Conservation (phyloP, 179 eudicot genomes). For the Patellifolia procumbens region DNA sequence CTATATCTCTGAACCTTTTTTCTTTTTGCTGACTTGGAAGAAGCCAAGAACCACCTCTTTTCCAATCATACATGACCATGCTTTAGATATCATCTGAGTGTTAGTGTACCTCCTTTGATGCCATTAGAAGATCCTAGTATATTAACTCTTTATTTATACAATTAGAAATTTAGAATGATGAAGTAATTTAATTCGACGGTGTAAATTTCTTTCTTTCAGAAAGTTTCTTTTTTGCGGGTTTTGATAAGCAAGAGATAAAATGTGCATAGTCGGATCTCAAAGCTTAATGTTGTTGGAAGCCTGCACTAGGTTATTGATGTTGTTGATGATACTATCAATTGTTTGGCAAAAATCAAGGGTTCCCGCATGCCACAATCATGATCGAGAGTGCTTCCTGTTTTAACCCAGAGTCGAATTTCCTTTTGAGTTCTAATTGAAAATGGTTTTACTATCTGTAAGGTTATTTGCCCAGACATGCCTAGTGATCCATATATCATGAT, state of each 20-base stretch:
- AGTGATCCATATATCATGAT: not conserved
- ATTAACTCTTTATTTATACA: not conserved
- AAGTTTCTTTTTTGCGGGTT: not conserved
- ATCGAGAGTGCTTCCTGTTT: not conserved
- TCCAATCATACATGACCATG: not conserved
- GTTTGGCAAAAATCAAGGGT: no score
- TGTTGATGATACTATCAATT: not conserved
- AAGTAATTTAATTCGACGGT: not conserved
- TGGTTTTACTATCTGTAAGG: not conserved
- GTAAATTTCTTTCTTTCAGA: not conserved
- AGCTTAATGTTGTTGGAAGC: no score
- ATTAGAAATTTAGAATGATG: no score
- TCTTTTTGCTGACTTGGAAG: not conserved
- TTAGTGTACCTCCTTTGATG: not conserved
- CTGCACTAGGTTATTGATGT: not conserved
- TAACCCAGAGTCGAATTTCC: not conserved
- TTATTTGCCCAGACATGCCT: not conserved
- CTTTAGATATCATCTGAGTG: not conserved
- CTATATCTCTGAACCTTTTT: slow-evolving; percentile 3
- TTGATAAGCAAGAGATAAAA: not conserved
- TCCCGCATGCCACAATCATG: not conserved
- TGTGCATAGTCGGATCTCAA: no score
- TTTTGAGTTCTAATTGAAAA: not conserved
- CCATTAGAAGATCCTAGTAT: not conserved
- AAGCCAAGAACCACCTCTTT: not conserved